Evolutionary conservation across 2,329 filamentous ascomycete genomes (phyloP).

Genomic region (Alternaria panax): DNA sequence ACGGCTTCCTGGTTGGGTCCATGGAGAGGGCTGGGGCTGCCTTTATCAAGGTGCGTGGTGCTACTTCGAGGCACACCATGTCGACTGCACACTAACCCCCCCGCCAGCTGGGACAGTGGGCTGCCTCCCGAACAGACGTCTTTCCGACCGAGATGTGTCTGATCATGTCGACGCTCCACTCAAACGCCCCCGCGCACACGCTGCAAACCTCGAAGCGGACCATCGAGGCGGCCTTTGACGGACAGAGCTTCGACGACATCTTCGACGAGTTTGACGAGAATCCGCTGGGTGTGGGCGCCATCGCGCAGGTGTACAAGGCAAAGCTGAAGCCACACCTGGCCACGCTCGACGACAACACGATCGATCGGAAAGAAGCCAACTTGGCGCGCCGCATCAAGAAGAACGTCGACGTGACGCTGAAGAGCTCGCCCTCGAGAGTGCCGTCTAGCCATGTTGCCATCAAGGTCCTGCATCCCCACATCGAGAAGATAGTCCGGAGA

Average conservation of each 20-base stretch:
- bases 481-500: constrained; percentile 87
- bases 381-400: constrained; percentile 75
- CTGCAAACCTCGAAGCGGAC: constrained; percentile 79
- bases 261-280: constrained; percentile 94
- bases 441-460: constrained; percentile 93
- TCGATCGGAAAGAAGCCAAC: constrained; percentile 60
- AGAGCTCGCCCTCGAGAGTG: constrained; percentile 82
- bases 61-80: background rate
- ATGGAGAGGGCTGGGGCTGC: constrained; percentile 96
- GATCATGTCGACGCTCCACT: constrained; percentile 94
- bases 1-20: constrained; percentile 79
- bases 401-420: constrained; percentile 85
- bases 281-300: constrained; percentile 91
- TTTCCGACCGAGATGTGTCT: constrained; percentile 92
- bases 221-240: constrained; percentile 81
- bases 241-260: constrained; percentile 82
- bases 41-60: constrained; percentile 82
- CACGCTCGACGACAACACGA: constrained; percentile 65
- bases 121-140: constrained; percentile 93
- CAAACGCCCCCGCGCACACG: constrained; percentile 91
- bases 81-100: constrained; percentile 22
- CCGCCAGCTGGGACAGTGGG: constrained; percentile 89
- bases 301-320: constrained; percentile 97
- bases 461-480: constrained; percentile 91
- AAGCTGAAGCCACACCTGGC: constrained; percentile 84